Conservation (phyloP, 2,329 filamentous ascomycete genomes). For the Raffaelea albimanens region DNA sequence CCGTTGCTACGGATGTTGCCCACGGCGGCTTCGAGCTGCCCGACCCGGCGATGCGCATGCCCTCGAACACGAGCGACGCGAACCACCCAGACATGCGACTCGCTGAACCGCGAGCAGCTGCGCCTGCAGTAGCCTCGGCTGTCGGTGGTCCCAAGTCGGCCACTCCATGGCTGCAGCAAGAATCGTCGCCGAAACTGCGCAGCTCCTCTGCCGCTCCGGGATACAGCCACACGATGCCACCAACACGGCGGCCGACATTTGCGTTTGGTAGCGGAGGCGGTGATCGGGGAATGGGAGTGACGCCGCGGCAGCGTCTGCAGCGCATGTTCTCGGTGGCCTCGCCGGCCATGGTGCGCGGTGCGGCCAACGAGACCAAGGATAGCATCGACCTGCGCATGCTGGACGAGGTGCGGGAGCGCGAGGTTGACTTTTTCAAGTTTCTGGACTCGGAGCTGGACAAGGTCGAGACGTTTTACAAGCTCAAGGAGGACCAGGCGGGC, state of each 20-base stretch:
- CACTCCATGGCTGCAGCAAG: not conserved
- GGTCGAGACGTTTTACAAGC: slow-evolving; percentile 80
- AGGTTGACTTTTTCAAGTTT: slow-evolving; percentile 81
- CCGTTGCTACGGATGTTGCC: slow-evolving; percentile 6
- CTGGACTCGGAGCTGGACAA: slow-evolving; percentile 81
- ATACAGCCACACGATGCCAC: too few species aligned
- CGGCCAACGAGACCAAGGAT: slow-evolving; percentile 22
- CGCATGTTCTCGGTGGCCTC: slow-evolving; percentile 30
- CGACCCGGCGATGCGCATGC: slow-evolving; percentile 38
- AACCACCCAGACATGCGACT: not conserved
- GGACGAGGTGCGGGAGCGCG: slow-evolving; percentile 52
- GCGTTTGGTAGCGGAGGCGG: too few species aligned
- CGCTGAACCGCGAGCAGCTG: not conserved
- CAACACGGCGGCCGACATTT: too few species aligned
- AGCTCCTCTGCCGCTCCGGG: slow-evolving; percentile 22
- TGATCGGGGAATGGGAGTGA: not conserved
- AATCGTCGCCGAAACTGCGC: slow-evolving; percentile 18
- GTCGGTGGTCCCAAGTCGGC: not conserved
- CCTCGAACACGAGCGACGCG: slow-evolving; percentile 19
- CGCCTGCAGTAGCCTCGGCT: not conserved
- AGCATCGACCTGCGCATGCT: slow-evolving; percentile 31
- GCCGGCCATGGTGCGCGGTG: slow-evolving; percentile 9
- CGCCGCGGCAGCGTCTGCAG: slow-evolving; percentile 21
- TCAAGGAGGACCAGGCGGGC: slow-evolving; percentile 79
- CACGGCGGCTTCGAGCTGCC: slow-evolving; percentile 39